These are phyloP conservation scores for Gossypioides kirkii DNA, from an alignment of 345 rosid genomes.

Conservation along the genomic window DNA sequence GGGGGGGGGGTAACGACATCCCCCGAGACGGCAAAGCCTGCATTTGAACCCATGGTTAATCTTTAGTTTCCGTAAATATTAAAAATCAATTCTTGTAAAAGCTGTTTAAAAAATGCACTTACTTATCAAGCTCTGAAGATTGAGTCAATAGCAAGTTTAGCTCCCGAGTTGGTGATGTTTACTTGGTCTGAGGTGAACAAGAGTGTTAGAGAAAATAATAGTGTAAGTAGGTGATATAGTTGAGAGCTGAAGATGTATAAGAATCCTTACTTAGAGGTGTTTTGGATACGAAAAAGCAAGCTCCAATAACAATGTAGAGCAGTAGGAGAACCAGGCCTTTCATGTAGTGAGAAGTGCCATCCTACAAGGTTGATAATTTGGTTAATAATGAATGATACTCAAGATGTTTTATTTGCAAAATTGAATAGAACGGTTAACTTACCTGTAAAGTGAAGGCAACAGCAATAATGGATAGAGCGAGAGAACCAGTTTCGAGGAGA, in stretches of 20 bases:
- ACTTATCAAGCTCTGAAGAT: conserved; percentile 21
- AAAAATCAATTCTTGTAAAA: not conserved
- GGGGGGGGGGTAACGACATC: not conserved
- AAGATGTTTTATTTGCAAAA: not conserved
- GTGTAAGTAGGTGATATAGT: not conserved
- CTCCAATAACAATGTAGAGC: conserved; percentile 67
- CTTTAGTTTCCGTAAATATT: not conserved
- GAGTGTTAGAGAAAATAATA: not conserved
- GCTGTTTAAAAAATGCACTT: not conserved
- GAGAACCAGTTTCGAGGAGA: conserved; percentile 75
- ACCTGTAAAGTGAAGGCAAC: conserved; percentile 87
- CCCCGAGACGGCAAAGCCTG: not conserved
- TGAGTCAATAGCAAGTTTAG: conserved; percentile 14
- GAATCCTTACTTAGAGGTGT: conserved; percentile 42
- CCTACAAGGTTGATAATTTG: conserved; percentile 33
- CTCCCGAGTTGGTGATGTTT: conserved; percentile 21
- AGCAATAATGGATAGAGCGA: conserved; percentile 62
- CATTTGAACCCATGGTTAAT: not conserved
- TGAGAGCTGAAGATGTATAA: not conserved
- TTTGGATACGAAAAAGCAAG: conserved; percentile 65
- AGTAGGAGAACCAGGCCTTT: conserved; percentile 69
- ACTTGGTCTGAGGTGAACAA: conserved; percentile 22
- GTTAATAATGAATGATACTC: not conserved
- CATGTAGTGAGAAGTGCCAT: conserved; percentile 92
- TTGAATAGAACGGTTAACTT: not conserved